phyloP scores from a whole-genome alignment of 164 flowering plant species.

The Platanus orientalis region DNA sequence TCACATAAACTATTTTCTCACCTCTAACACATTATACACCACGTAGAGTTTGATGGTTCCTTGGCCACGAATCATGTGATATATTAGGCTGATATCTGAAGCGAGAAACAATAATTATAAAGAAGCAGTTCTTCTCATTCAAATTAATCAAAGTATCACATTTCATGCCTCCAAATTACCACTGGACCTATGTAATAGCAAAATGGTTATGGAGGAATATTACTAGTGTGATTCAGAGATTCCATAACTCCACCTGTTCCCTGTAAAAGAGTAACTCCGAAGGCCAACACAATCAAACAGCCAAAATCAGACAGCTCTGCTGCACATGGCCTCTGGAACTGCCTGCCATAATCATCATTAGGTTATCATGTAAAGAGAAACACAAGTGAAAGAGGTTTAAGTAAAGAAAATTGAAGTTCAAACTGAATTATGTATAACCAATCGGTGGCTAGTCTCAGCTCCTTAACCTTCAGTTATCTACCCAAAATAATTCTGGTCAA shows the following conservation, averaged over 20 bases:
- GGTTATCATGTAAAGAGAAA: slow-evolving; percentile 26
- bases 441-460: not conserved
- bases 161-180: slow-evolving; percentile 2
- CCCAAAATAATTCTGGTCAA: not conserved
- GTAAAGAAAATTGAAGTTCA: not conserved
- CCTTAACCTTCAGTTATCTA: not conserved
- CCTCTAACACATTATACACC: slow-evolving; percentile 98
- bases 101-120: slow-evolving; percentile 11
- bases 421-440: not conserved
- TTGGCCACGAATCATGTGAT: slow-evolving; percentile 99
- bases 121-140: not conserved
- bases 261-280: slow-evolving; percentile 66
- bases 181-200: not conserved
- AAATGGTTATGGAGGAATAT: not conserved
- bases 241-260: slow-evolving; percentile 52
- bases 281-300: slow-evolving; percentile 64
- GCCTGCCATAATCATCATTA: slow-evolving; percentile 72
- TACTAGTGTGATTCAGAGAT: not conserved
- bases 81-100: slow-evolving; percentile 95
- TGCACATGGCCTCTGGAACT: slow-evolving; percentile 76
- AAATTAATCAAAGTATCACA: not conserved
- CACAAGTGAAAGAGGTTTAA: not conserved
- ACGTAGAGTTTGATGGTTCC: slow-evolving; percentile 94
- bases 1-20: slow-evolving; percentile 20
- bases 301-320: slow-evolving; percentile 86